Base-by-base conservation (phyloP, 352 stramenopile species). In the Phytophthora melonis region DNA sequence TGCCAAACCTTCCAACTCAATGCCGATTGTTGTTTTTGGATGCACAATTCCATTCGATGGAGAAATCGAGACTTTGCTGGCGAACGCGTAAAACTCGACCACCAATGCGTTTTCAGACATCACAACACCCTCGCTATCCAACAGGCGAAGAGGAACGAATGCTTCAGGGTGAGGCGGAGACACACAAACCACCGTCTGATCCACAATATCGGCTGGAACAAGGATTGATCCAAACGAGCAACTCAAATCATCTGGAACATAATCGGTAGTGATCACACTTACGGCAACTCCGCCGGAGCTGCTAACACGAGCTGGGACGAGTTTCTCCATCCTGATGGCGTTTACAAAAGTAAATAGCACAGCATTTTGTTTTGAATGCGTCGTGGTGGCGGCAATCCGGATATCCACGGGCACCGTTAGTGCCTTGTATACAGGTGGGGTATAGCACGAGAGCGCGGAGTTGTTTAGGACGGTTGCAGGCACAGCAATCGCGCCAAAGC, bases 61-160 rank as follows among this genome's bases (percentile, higher is more conserved):
- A 27, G 60, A 70, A 13, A 89, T 47, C 3, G 21, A 59, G 36
- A 70, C 58, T 8, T 34, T 11, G 2, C 61, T 66, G 32, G 53
- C 2, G 3, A 58, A 58, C 21, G 27, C 52, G 49, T 81, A 78
- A 58, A 77, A 80, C 52, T 83, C 69, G 10, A 90, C 58, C 23
- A 77, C 56, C 21, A 88, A 5, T 4, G 75, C 70, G 19, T 90
- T 90, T 60, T 82, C 69, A 32, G 81, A 88, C 11, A 83, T 45
- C 5, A 68, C 43, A 19, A 19, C 41, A 32, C 23, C 19, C 6
- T 62, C 60, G 8, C 56, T 36, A 25, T 79, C 76, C 9, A 62
- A 67, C 27, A 90, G 41, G n/a, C 68, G 69, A 36, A 90, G 63
- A 16, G 63, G 49, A n/a, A 79, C 55, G 2, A 63, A 62, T 13